Evolutionary conservation across 1,139 yeast species (phyloP).

Genomic region (Yamadazyma jaroonii): DNA sequence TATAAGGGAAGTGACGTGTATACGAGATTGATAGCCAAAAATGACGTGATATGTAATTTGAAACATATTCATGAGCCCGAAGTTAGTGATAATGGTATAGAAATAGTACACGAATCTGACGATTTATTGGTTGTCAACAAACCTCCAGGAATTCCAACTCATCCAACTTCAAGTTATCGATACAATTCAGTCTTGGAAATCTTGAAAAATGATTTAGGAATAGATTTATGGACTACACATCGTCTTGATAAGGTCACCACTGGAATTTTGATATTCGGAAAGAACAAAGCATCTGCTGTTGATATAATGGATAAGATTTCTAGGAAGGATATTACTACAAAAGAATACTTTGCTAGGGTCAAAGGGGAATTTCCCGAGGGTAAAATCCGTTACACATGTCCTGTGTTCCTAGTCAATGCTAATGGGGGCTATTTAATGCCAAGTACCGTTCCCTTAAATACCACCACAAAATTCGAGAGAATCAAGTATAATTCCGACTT

Average conservation of each 20-base stretch:
- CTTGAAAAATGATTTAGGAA: constrained; percentile 36
- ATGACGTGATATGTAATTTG: constrained; percentile 47
- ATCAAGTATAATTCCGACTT: constrained; percentile 20
- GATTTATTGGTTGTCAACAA: constrained; percentile 61
- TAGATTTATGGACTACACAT: constrained; percentile 57
- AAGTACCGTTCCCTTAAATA: constrained; percentile 22
- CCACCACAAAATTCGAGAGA: constrained; percentile 33
- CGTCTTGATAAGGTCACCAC: constrained; percentile 74
- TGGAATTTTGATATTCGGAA: constrained; percentile 64
- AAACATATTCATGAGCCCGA: constrained; percentile 67
- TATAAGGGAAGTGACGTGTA: constrained; percentile 24
- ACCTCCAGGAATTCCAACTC: constrained; percentile 78
- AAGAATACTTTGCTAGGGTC: constrained; percentile 63
- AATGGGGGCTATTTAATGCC: constrained; percentile 38
- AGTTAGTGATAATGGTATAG: constrained; percentile 35
- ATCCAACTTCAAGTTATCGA: constrained; percentile 68
- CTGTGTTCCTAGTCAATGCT: constrained; percentile 34
- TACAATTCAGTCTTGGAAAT: constrained; percentile 64
- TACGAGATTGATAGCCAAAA: constrained; percentile 30
- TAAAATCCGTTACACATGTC: constrained; percentile 24
- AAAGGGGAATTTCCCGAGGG: constrained; percentile 52
- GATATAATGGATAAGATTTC: constrained; percentile 35
- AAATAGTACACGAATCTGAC: constrained; percentile 46
- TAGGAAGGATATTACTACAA: constrained; percentile 31
- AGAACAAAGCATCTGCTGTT: constrained; percentile 42